These are phyloP conservation scores for Pisolithus orientalis DNA, from an alignment of 768 basidiomycete species.

Conservation along the genomic window DNA sequence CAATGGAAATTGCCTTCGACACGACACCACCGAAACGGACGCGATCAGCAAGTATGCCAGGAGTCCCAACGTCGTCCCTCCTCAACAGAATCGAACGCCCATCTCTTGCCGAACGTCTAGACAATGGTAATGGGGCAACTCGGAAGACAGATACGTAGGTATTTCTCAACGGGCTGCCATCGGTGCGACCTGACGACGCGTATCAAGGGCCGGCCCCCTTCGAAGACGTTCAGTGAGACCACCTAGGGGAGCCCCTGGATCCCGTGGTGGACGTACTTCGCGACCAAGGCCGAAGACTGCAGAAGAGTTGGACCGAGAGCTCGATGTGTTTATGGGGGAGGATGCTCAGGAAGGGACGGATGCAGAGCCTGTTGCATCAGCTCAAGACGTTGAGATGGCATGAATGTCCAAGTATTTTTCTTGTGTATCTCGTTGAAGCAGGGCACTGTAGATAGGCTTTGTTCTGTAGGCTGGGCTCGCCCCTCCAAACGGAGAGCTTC, in stretches of 20 bases:
- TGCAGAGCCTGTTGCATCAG: constrained; percentile 10
- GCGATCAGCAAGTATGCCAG: constrained; percentile 42
- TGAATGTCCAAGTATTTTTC: constrained; percentile 9
- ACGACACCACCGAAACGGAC: constrained; percentile 37
- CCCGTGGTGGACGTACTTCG: constrained; percentile 25
- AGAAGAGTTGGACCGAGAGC: constrained; percentile 80
- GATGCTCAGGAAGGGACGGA: constrained; percentile 23
- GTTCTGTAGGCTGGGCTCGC: background rate
- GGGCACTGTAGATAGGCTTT: background rate
- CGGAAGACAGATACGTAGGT: constrained; percentile 11
- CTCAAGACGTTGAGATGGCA: constrained; percentile 53
- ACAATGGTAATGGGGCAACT: constrained; percentile 32
- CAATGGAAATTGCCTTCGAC: constrained; percentile 67
- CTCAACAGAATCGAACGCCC: constrained; percentile 73
- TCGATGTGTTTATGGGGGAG: constrained; percentile 83
- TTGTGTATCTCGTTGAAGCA: background rate
- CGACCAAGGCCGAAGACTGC: constrained; percentile 62
- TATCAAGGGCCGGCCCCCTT: constrained; percentile 33
- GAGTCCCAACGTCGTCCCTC: constrained; percentile 47
- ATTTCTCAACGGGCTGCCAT: background rate
- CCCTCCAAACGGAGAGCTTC: too few relatives aligned
- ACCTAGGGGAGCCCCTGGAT: constrained; percentile 12
- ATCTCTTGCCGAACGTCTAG: constrained; percentile 61
- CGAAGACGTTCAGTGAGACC: constrained; percentile 31
- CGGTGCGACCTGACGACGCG: background rate